phyloP scores from a whole-genome alignment of 345 rosid species.

The Clausena lansium region DNA sequence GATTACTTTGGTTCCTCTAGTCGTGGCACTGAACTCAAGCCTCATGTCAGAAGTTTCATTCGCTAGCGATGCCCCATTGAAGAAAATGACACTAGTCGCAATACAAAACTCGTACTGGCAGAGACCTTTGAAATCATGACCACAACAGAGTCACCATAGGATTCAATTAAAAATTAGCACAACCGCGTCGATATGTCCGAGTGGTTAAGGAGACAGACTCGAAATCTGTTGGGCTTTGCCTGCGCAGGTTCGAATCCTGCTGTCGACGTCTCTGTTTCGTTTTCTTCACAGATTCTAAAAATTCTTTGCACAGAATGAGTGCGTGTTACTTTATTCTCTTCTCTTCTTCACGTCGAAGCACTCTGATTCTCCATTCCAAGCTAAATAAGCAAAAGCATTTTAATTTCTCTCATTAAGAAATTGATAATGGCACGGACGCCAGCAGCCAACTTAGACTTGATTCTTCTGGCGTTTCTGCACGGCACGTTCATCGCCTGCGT shows the following conservation, averaged over 20 bases:
- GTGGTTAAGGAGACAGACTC: slow-evolving; percentile 99
- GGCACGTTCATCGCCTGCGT: slow-evolving; percentile 30
- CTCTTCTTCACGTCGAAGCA: neutral
- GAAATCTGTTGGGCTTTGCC: slow-evolving; percentile 99
- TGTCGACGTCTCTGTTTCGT: slow-evolving; percentile 52
- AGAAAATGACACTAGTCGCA: too few relatives aligned
- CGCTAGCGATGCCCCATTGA: too few relatives aligned
- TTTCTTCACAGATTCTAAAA: too few relatives aligned
- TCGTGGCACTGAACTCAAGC: too few relatives aligned
- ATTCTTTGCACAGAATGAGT: slow-evolving; percentile 22
- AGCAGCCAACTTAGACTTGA: slow-evolving; percentile 28
- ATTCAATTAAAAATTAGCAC: rapidly evolving
- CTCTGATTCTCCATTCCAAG: neutral
- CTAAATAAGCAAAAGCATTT: neutral
- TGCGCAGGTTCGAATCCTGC: slow-evolving; percentile 99
- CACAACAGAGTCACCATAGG: rapidly evolving
- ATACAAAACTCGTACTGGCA: rapidly evolving
- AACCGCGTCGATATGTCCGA: slow-evolving; percentile 67
- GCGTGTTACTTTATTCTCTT: slow-evolving; percentile 39
- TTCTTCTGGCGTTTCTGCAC: slow-evolving; percentile 31
- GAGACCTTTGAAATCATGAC: too few relatives aligned
- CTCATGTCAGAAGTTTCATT: too few relatives aligned
- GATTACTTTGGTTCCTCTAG: too few relatives aligned
- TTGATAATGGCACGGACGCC: slow-evolving; percentile 21
- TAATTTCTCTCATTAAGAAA: neutral